A percentile compares a stretch with the other conserved stretches of the same genome.
Conservation (phyloP, 441 rosid genomes). For the Kokia cookei region DNA sequence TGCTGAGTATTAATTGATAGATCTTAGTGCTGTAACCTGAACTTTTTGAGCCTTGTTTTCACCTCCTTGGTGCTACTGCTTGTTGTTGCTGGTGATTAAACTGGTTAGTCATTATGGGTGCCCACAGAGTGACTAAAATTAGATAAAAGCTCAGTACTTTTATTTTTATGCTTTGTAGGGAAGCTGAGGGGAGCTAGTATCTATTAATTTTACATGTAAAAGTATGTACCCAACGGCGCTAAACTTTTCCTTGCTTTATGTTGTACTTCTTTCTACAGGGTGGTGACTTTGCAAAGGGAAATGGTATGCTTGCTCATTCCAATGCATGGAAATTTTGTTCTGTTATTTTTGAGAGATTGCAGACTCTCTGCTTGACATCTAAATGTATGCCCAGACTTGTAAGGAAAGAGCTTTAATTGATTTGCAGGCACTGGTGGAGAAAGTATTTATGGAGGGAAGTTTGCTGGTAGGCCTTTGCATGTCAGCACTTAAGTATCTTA, state of each 20-base stretch:
- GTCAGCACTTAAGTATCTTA: neutral
- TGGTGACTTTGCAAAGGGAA: slow-evolving; percentile 94
- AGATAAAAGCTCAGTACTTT: neutral
- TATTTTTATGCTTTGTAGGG: neutral
- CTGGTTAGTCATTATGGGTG: neutral
- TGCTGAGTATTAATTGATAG: neutral
- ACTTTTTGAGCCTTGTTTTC: neutral
- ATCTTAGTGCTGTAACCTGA: neutral
- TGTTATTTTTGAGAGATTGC: slow-evolving; percentile 18
- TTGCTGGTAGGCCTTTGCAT: slow-evolving; percentile 51
- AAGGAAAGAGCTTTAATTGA: slow-evolving; percentile 53
- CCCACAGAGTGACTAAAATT: neutral
- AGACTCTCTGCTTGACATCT: slow-evolving; percentile 32
- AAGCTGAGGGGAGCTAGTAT: neutral
- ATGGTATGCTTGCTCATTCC: slow-evolving; percentile 57
- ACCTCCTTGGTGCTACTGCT: neutral
- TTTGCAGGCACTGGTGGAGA: slow-evolving; percentile 99
- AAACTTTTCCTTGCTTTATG: neutral
- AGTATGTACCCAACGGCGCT: neutral
- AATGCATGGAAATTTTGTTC: slow-evolving; percentile 5
- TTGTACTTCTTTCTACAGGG: slow-evolving; percentile 48
- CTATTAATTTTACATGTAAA: neutral
- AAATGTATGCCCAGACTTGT: slow-evolving; percentile 42
- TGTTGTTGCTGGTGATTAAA: neutral
- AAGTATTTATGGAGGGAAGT: slow-evolving; percentile 94